Conservation (phyloP, 1,139 yeast genomes). For the Pichiaceae sp. region DNA sequence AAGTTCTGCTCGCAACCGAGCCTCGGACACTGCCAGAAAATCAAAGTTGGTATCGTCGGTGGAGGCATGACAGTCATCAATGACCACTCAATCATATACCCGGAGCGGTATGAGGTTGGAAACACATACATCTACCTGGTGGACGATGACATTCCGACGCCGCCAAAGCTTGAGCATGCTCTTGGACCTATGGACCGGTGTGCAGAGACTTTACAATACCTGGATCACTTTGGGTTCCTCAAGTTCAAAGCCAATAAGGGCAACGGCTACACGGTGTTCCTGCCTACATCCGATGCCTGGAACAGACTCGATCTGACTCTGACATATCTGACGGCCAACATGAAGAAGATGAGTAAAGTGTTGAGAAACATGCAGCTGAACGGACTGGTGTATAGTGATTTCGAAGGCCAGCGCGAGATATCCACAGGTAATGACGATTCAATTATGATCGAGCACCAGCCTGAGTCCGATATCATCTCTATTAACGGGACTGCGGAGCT, state of each 20-base stretch:
- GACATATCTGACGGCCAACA: slow-evolving; percentile 48
- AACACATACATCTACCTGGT: slow-evolving; percentile 57
- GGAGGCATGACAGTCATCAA: slow-evolving; percentile 26
- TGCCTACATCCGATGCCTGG: slow-evolving; percentile 83
- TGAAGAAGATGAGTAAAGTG: slow-evolving; percentile 39
- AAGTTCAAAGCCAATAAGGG: slow-evolving; percentile 24
- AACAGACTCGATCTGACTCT: slow-evolving; percentile 51
- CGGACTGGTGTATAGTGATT: slow-evolving; percentile 63
- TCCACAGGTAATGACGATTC: slow-evolving; percentile 33
- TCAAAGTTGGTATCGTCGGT: slow-evolving; percentile 30
- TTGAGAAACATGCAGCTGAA: slow-evolving; percentile 55
- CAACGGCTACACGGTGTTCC: slow-evolving; percentile 62
- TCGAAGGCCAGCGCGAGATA: slow-evolving; percentile 24
- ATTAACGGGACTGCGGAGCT: slow-evolving; percentile 17
- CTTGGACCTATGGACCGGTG: slow-evolving; percentile 48
- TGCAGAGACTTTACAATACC: slow-evolving; percentile 40
- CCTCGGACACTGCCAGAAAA: slow-evolving; percentile 36
- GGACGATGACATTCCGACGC: slow-evolving; percentile 49
- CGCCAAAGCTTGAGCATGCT: slow-evolving; percentile 43
- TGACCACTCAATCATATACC: slow-evolving; percentile 35
- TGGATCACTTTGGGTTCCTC: slow-evolving; percentile 40
- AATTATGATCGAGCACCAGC: slow-evolving; percentile 17
- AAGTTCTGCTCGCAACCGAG: slow-evolving; percentile 32
- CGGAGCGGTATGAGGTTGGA: slow-evolving; percentile 34
- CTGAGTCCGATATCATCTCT: slow-evolving; percentile 19